Evolutionary conservation across 2,329 filamentous ascomycete species (phyloP), one percentile per base, ranked within the genome.

Genomic region (Aspergillus sojae): DNA sequence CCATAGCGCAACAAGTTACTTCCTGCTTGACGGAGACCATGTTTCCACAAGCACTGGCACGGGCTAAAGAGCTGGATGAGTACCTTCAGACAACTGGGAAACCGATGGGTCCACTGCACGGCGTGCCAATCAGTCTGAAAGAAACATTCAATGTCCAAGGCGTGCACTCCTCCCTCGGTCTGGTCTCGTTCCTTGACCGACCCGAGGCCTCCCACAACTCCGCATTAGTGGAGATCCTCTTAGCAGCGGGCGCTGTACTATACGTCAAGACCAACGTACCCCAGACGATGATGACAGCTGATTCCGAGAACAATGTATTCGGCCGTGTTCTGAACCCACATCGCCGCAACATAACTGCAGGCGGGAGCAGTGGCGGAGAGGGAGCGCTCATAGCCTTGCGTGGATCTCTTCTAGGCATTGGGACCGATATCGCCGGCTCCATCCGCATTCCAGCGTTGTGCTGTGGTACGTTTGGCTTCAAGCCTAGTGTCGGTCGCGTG

Each of bases 181-280:
- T 92, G 66, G 84, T 85, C 0, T 83, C 84, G 0, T 84, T 89
- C 66, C 85, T 89, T 2, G 83, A 84, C 45, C 80, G 88, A 56
- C 86, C 88, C 0, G 85, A 83, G 4, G 74, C 81, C 62, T 43
- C 57, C 26, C 4, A 12, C 1, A 85, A 89, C 71, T 82, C 85
- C 0, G 80, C 83, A 0, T 75, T 89, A 6, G 84, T 90, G 0
- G 80, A 85, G 4, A 77, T 89, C 0, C 72, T 91, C 3, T 76
- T 85, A 2, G 78, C 80, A 10, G 80, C 86, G 0, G 90, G 90
- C 0, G 89, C 89, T 0, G 82, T 92, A 0, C 77, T 88, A 5
- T 89, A 90, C 65, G 84, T 86, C 65, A 91, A 91, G 76, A 91
- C 89, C 0, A 91, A 90, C 67, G 80, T 91, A 2, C 88, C 89